Conservation (phyloP, 805 yeast species). For the Teunomyces lycoperdinae region DNA sequence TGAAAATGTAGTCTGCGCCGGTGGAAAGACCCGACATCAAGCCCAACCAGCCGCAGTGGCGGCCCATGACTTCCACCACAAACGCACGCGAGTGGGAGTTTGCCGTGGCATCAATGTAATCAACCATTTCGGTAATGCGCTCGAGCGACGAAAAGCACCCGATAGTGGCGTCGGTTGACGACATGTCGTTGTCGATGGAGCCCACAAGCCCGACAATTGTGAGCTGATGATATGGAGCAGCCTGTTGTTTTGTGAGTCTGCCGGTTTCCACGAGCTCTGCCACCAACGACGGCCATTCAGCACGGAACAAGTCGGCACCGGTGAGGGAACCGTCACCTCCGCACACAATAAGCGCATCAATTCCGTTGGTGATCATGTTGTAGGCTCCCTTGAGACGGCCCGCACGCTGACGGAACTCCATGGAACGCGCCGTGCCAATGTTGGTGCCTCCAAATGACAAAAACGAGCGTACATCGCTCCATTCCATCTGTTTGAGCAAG, state of each 20-base stretch:
- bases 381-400: slow-evolving; percentile 65
- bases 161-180: slow-evolving; percentile 79
- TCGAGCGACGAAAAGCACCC: slow-evolving; percentile 79
- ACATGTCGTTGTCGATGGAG: slow-evolving; percentile 82
- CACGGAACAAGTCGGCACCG: slow-evolving; percentile 74
- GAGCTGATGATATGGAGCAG: slow-evolving; percentile 49
- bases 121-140: slow-evolving; percentile 71
- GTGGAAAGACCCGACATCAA: slow-evolving; percentile 78
- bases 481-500: slow-evolving; percentile 56
- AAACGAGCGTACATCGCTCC: slow-evolving; percentile 76
- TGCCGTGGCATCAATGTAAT: slow-evolving; percentile 83
- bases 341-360: slow-evolving; percentile 75
- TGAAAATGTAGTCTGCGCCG: slow-evolving; percentile 76
- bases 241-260: slow-evolving; percentile 46
- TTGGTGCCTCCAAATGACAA: slow-evolving; percentile 70
- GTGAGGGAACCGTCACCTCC: slow-evolving; percentile 86
- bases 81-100: slow-evolving; percentile 80
- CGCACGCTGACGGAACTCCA: slow-evolving; percentile 60
- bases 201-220: slow-evolving; percentile 77
- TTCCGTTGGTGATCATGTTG: slow-evolving; percentile 67
- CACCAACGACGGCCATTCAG: slow-evolving; percentile 74
- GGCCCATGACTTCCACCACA: slow-evolving; percentile 84
- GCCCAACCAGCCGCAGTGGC: slow-evolving; percentile 89
- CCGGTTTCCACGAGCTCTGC: slow-evolving; percentile 50
- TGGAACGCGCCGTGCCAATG: slow-evolving; percentile 76